These are phyloP conservation scores for Eragrostis curvula DNA, from an alignment of 176 grass and related monocot genomes.

Conservation along the genomic window DNA sequence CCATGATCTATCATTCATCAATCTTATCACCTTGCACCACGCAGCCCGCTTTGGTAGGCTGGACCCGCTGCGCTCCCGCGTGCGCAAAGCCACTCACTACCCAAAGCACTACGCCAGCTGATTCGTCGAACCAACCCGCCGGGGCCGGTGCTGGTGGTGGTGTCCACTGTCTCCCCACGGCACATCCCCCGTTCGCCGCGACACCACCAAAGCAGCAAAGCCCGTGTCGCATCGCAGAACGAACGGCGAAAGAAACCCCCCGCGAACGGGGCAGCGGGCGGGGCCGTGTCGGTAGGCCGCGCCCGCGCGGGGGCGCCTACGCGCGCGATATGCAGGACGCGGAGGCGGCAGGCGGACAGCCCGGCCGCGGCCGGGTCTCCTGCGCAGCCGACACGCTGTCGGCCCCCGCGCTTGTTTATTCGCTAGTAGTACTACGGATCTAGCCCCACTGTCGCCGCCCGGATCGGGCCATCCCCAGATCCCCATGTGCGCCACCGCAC, in stretches of 20 bases:
- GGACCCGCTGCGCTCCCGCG: conserved; percentile 17
- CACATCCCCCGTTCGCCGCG: conserved; percentile 14
- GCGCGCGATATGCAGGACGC: neutral
- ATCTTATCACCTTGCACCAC: neutral
- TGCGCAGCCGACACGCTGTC: conserved; percentile 54
- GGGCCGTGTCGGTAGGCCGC: neutral
- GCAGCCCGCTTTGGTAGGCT: neutral
- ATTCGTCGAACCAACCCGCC: no score
- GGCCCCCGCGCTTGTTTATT: conserved; percentile 11
- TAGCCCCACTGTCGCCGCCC: neutral
- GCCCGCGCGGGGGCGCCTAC: no score
- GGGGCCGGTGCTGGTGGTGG: neutral
- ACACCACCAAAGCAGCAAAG: neutral
- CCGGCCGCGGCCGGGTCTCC: conserved; percentile 37
- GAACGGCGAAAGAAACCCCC: no score
- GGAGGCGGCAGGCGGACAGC: conserved; percentile 39
- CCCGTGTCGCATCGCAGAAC: neutral
- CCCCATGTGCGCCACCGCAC: neutral
- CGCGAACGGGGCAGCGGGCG: neutral
- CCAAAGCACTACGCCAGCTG: neutral
- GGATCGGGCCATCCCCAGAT: neutral
- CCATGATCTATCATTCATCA: neutral
- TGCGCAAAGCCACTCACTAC: neutral
- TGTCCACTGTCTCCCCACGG: neutral
- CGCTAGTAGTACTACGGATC: conserved; percentile 15